Conservation (phyloP, 78 protist species). For the Dictyostelium purpureum region DNA sequence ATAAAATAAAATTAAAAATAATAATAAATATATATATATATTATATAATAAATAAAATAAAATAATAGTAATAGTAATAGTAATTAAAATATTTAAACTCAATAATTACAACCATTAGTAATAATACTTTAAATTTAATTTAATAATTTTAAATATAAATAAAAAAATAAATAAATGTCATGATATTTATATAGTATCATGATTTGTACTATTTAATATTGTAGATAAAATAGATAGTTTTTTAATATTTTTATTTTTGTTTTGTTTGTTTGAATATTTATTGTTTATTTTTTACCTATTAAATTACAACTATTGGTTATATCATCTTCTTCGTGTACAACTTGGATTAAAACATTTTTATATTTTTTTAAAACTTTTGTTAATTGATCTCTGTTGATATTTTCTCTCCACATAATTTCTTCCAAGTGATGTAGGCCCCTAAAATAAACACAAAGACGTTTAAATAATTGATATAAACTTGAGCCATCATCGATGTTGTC, state of each 20-base stretch:
- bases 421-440: conserved; percentile 84
- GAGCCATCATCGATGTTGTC: conserved; percentile 54
- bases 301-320: not conserved
- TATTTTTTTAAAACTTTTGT: conserved; percentile 69
- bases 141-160: not conserved
- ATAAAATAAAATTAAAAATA: too few species aligned
- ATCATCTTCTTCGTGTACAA: conserved; percentile 65
- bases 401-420: conserved; percentile 84
- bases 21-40: too few species aligned
- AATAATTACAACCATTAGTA: not conserved
- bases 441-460: conserved; percentile 72
- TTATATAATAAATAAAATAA: not conserved
- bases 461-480: conserved; percentile 45
- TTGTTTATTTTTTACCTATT: not conserved
- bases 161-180: not conserved
- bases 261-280: not conserved
- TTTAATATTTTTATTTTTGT: not conserved
- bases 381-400: conserved; percentile 76
- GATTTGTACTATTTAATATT: not conserved
- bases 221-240: not conserved
- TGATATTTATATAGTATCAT: not conserved
- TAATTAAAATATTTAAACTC: not conserved
- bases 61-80: not conserved
- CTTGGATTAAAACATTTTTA: conserved; percentile 61
- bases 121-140: too few species aligned